These are phyloP conservation scores for Aspergillus pseudoterreus DNA, from an alignment of 2,329 filamentous ascomycete species.

Conservation along the genomic window DNA sequence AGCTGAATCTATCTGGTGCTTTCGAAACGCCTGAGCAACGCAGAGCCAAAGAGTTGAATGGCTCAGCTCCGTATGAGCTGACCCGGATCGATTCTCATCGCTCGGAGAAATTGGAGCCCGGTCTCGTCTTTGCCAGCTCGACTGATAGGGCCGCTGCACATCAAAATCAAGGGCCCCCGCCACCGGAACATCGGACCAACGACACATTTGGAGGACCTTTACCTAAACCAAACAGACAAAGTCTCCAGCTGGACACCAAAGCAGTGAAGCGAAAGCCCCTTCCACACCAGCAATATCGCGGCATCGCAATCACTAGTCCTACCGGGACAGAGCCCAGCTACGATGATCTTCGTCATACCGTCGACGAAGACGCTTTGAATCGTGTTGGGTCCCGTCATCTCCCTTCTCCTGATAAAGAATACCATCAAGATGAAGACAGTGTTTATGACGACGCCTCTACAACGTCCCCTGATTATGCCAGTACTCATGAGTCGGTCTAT, in stretches of 20 bases:
- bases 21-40: slow-evolving; percentile 34
- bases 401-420: slow-evolving; percentile 24
- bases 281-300: slow-evolving; percentile 33
- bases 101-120: neutral
- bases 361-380: slow-evolving; percentile 50
- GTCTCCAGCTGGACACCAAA: slow-evolving; percentile 37
- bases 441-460: slow-evolving; percentile 61
- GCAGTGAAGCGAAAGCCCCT: slow-evolving; percentile 53
- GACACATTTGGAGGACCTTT: slow-evolving; percentile 6
- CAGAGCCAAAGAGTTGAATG: slow-evolving; percentile 34
- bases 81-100: slow-evolving; percentile 26
- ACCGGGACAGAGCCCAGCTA: slow-evolving; percentile 33
- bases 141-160: slow-evolving; percentile 19
- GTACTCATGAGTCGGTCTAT: slow-evolving; percentile 56
- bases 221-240: slow-evolving; percentile 6
- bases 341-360: slow-evolving; percentile 40
- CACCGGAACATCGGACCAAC: slow-evolving; percentile 13
- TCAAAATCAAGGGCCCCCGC: slow-evolving; percentile 20
- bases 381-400: slow-evolving; percentile 38
- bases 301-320: slow-evolving; percentile 17
- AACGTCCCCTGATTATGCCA: slow-evolving; percentile 73
- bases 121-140: slow-evolving; percentile 3
- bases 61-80: slow-evolving; percentile 40
- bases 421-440: slow-evolving; percentile 34
- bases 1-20: slow-evolving; percentile 40